Base-by-base conservation (phyloP, 2,329 filamentous ascomycete genomes). In the Penicillium corylophilum region DNA sequence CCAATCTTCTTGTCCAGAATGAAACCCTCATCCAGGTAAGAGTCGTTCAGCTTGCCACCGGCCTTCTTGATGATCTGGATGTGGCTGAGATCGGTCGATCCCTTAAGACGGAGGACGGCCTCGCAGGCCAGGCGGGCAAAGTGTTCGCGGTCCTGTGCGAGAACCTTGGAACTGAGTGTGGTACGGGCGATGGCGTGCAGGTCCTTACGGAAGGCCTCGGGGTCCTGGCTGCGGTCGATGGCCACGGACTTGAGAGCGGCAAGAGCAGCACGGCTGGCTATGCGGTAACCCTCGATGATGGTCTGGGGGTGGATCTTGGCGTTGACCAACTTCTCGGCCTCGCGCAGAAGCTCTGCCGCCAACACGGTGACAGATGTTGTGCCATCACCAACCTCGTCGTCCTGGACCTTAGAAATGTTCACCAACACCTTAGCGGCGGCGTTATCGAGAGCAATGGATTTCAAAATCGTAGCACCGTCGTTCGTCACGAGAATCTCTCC, bases 61-160 rank as follows among this genome's bases (percentile, higher is more conserved):
- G 93, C 88, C 81, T 99, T 99, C 82, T 99, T 99, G 80, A 99
- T 99, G 68, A 99, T 92, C 75, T 99, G 94, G 61, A 99, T 99
- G 71, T 97, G 92, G 72, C 89, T 96, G 48, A 99, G 84, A 72
- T 99, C 94, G 51, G 89, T 90, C 2, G 91, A 95, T 51, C 89
- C 89, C 73, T 90, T 90, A 68, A 99, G 82, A 59, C 95, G 85
- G 53, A 97, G 80, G 3, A 99, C 89, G 33, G 94, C 94, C 64
- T 97, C 92, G 60, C 89, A 89, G 16, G 94, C 94, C 44, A 99
- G 83, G 70, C 87, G 82, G 51, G 94, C 84, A 68, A 99, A 99
- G 69, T 97, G 89, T 57, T 92, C 85, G 59, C 92, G 85, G 75
- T 99, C 93, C 75, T 99, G 94, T 44, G 90, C 86, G 47, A 99